phyloP scores from a whole-genome alignment of 345 rosid genomes.

The Gossypium ekmanianum region DNA sequence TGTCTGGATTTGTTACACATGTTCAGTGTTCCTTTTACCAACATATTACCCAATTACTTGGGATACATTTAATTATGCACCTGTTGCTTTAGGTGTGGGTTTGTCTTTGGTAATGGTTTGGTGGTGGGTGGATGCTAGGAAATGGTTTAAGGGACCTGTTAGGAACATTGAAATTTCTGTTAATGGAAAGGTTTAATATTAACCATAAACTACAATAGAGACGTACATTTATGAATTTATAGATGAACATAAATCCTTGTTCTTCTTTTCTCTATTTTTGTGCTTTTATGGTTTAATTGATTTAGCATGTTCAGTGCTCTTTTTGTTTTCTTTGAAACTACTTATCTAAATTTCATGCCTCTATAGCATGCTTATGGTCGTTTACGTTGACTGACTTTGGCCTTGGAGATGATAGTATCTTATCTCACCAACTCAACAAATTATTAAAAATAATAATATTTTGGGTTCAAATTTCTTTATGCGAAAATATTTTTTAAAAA shows the following conservation, averaged over 20 bases:
- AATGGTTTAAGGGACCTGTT: slow-evolving; percentile 65
- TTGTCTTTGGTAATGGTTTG: slow-evolving; percentile 49
- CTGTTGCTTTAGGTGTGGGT: slow-evolving; percentile 42
- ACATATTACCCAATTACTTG: slow-evolving; percentile 46
- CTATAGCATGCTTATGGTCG: too few species aligned
- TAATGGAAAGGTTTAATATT: slow-evolving; percentile 25
- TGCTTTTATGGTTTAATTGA: background rate
- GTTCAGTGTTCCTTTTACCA: slow-evolving; percentile 54
- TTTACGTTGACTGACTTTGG: too few species aligned
- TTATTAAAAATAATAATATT: too few species aligned
- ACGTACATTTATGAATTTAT: background rate
- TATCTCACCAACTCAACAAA: too few species aligned
- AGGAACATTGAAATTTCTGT: slow-evolving; percentile 38
- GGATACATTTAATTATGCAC: slow-evolving; percentile 57
- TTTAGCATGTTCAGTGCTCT: too few species aligned
- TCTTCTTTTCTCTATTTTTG: background rate
- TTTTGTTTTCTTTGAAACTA: too few species aligned
- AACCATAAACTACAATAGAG: background rate
- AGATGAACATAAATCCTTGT: too few species aligned
- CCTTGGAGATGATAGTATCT: too few species aligned
- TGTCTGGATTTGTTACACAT: slow-evolving; percentile 65
- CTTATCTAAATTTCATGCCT: too few species aligned
- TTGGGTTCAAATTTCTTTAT: too few species aligned
- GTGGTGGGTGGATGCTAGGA: slow-evolving; percentile 53
- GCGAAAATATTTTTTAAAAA: too few species aligned